These are phyloP conservation scores for Fusarium brachygibbosum DNA, from an alignment of 2,329 filamentous ascomycete species.

Conservation along the genomic window DNA sequence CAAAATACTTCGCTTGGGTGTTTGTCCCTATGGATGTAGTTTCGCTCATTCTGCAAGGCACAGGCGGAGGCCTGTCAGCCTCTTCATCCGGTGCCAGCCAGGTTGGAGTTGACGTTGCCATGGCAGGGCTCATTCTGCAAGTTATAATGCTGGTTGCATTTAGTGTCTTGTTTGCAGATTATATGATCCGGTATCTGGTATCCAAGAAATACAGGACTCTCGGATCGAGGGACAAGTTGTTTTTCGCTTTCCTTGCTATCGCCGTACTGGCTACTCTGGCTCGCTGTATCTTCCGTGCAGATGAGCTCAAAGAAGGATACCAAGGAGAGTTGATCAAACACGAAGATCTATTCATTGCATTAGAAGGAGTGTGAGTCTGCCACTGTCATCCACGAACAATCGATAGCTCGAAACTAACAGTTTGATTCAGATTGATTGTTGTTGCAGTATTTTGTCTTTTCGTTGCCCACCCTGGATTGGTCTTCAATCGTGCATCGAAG, in stretches of 20 bases:
- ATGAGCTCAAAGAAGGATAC: slow-evolving; percentile 69
- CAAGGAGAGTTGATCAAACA: slow-evolving; percentile 61
- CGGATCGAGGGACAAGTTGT: slow-evolving; percentile 5
- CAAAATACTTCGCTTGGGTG: slow-evolving; percentile 53
- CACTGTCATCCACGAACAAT: not conserved
- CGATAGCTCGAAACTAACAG: not conserved
- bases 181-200: slow-evolving; percentile 52
- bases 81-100: slow-evolving; percentile 54
- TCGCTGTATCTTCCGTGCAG: slow-evolving; percentile 69
- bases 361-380: slow-evolving; percentile 56
- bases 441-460: slow-evolving; percentile 28
- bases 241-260: slow-evolving; percentile 59
- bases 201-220: slow-evolving; percentile 2
- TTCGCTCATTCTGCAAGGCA: slow-evolving; percentile 65
- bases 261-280: slow-evolving; percentile 67
- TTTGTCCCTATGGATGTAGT: slow-evolving; percentile 64
- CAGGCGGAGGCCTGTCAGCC: slow-evolving; percentile 62
- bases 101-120: slow-evolving; percentile 62
- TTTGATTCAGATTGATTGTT: slow-evolving; percentile 24
- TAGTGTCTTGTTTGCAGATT: slow-evolving; percentile 57
- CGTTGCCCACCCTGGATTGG: slow-evolving; percentile 20
- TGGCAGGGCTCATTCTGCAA: slow-evolving; percentile 64
- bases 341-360: slow-evolving; percentile 58
- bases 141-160: slow-evolving; percentile 63
- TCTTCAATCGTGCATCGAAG: slow-evolving; percentile 3